Percentiles rank a stretch among this genome's conserved stretches.
Conservation (phyloP, 1,284 basidiomycete genomes). For the Trichosporon sp. region DNA sequence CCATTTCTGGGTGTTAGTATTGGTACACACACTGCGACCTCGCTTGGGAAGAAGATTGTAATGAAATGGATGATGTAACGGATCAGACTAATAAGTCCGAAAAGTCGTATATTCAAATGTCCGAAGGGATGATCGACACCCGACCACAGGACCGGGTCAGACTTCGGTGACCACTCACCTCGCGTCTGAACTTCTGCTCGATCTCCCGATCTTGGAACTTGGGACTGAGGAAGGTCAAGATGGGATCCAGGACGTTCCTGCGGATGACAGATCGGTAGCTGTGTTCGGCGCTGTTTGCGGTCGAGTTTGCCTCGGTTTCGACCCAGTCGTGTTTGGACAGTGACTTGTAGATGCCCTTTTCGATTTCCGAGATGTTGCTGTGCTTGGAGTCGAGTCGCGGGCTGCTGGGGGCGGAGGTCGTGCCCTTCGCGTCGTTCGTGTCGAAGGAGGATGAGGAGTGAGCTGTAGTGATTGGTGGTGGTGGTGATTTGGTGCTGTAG, state of each 20-base stretch:
- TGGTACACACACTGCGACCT: neutral
- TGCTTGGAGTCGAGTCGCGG: neutral
- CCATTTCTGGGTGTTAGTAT: slow-evolving; percentile 37
- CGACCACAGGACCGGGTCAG: neutral
- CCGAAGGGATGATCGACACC: neutral
- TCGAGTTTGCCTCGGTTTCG: neutral
- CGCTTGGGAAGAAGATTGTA: neutral
- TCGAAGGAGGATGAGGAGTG: neutral
- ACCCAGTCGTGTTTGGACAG: neutral
- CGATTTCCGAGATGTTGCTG: neutral
- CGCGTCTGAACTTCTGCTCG: slow-evolving; percentile 47
- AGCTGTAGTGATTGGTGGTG: neutral
- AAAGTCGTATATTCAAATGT: neutral
- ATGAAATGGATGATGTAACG: neutral
- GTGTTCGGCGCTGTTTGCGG: neutral
- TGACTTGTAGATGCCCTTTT: neutral
- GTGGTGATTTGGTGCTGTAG: neutral
- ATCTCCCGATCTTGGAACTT: slow-evolving; percentile 49
- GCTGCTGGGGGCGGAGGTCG: neutral
- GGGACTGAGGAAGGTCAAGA: slow-evolving; percentile 19
- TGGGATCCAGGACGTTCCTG: neutral
- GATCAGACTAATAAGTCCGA: neutral
- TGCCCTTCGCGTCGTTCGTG: neutral
- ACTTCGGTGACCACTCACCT: slow-evolving; percentile 39
- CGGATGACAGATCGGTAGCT: neutral